These are phyloP conservation scores for Trichophyton verrucosum DNA, from an alignment of 2,329 filamentous ascomycete species.

Conservation along the genomic window DNA sequence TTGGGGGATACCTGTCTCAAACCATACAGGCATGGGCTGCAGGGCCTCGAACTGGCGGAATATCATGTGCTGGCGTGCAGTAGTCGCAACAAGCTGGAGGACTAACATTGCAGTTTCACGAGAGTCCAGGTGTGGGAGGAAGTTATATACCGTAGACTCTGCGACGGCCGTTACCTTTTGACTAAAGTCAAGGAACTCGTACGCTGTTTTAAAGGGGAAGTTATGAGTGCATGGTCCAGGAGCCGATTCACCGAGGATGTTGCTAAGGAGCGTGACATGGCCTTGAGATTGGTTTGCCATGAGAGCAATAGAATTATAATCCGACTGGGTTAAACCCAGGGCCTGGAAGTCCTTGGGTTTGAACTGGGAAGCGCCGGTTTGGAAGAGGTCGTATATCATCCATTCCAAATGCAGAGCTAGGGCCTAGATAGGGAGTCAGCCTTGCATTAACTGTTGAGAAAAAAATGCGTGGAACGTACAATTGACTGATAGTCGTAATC, in stretches of 20 bases:
- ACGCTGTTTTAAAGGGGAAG: constrained; percentile 63
- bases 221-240: constrained; percentile 68
- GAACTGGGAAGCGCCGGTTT: constrained; percentile 60
- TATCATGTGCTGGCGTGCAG: constrained; percentile 70
- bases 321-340: constrained; percentile 55
- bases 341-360: constrained; percentile 55
- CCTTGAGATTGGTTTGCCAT: constrained; percentile 69
- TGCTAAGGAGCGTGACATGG: constrained; percentile 62
- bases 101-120: constrained; percentile 62
- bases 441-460: background rate
- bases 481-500: constrained; percentile 78
- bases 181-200: constrained; percentile 70
- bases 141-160: constrained; percentile 69
- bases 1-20: constrained; percentile 66
- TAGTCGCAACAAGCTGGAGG: constrained; percentile 62
- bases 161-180: constrained; percentile 75
- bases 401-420: constrained; percentile 70
- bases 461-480: constrained; percentile 17
- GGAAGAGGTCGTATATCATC: constrained; percentile 75
- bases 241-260: constrained; percentile 60
- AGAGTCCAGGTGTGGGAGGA: constrained; percentile 64
- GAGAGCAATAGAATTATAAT: constrained; percentile 58
- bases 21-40: constrained; percentile 74
- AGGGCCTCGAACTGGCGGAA: constrained; percentile 73
- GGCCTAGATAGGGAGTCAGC: constrained; percentile 26